Conservation (phyloP, 129 eudicot species). For the Escallonia herrerae region DNA sequence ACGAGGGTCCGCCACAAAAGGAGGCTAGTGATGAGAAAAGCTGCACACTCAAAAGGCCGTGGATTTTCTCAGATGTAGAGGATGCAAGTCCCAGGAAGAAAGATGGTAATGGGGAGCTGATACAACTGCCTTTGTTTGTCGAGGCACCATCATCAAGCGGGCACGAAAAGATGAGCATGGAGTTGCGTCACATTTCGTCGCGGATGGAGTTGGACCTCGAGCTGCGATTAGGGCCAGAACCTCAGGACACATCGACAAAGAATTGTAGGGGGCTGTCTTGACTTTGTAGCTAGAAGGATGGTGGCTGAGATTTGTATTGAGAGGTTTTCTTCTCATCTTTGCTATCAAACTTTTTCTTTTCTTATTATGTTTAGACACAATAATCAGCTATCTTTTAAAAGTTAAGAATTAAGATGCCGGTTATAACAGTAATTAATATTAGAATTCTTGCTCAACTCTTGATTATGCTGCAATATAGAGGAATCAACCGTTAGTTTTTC, state of each 20-base stretch:
- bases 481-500: no score
- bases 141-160: neutral
- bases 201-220: constrained; percentile 9
- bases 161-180: neutral
- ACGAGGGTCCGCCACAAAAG: neutral
- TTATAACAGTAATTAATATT: no score
- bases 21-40: neutral
- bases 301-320: no score
- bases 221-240: constrained; percentile 12
- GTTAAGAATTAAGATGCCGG: no score
- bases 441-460: no score
- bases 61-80: neutral
- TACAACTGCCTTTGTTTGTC: neutral
- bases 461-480: no score
- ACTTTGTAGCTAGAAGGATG: no score
- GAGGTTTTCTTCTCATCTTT: no score
- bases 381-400: no score
- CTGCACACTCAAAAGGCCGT: neutral
- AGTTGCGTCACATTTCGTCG: neutral
- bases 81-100: neutral
- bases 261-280: neutral
- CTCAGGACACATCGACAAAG: neutral
- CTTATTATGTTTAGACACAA: no score
- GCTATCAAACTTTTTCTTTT: no score
- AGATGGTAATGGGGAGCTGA: neutral